Base-by-base conservation (phyloP, 2,329 filamentous ascomycete species). In the Immersiporthe knoxdaviesiana region DNA sequence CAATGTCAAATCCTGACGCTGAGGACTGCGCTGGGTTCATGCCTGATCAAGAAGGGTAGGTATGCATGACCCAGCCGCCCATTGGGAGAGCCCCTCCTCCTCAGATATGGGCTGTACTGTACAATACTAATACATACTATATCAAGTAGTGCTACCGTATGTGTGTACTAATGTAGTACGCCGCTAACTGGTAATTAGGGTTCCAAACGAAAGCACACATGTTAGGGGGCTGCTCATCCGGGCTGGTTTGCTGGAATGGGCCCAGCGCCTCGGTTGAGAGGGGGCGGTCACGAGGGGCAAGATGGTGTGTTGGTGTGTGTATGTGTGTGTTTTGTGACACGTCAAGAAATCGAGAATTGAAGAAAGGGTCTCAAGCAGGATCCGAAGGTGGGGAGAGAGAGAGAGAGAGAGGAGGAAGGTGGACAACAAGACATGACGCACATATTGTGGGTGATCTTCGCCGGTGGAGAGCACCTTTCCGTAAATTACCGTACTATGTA, bases 21-120 rank as follows among this genome's bases (percentile, higher is more conserved):
- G 32, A 59, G 37, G 56, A 59, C 8, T n/a, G 56, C 56, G 56
- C 56, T 59, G 56, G 56, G 56, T 59, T n/a, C 18, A 37, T n/a
- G 30, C 56, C 56, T 59, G 30, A 32, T 35, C 32, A 8, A n/a
- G n/a, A n/a, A n/a, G n/a, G 35, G 35, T 6, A 21, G 32, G 30
- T 12, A 37, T 21, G 16, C 32, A 32, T 4, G 32, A 59, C 32
- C 56, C 54, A 30, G 18, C n/a, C 4, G 35, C 18, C 56, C 7
- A 11, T 6, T 8, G 56, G 56, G 56, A 59, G 56, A 47, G 44
- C 18, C 44, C n/a, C 44, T 16, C 41, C 41, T 47, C 41, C 41
- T 16, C 5, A 8, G n/a, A 47, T 47, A 47, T 21, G 18, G 18
- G 18, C 21, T 44, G 41, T 21, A 8, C 41, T 16, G 14, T 16